Percentiles rank a stretch among this genome's conserved stretches.
Evolutionary conservation across 108 stramenopile genomes (phyloP).

Genomic region (Fragilariopsis cylindrus): DNA sequence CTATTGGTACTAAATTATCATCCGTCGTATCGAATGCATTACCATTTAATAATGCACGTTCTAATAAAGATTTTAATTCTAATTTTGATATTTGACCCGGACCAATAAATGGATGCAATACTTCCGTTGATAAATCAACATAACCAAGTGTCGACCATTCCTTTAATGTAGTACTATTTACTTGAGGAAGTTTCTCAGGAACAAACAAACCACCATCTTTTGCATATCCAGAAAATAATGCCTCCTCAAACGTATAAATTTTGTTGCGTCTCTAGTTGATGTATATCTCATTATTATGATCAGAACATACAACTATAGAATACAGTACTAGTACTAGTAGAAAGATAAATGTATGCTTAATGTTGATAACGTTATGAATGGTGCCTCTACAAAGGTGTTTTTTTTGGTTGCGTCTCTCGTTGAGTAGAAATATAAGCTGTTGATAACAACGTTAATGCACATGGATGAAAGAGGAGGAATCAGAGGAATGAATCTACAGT

Average conservation of each 20-base stretch:
- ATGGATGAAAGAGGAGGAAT: too few relatives aligned
- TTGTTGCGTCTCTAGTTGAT: constrained; percentile 55
- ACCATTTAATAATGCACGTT: constrained; percentile 32
- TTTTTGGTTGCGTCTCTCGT: too few relatives aligned
- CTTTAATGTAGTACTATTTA: constrained; percentile 24
- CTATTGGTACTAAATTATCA: constrained; percentile 25
- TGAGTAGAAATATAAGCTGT: too few relatives aligned
- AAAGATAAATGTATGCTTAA: too few relatives aligned
- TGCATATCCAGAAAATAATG: constrained; percentile 79
- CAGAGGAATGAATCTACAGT: too few relatives aligned
- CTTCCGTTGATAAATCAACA: constrained; percentile 53
- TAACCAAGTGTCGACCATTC: constrained; percentile 59
- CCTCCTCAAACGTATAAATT: constrained; percentile 71
- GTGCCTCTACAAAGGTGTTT: too few relatives aligned
- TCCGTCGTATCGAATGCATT: constrained; percentile 34
- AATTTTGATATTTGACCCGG: constrained; percentile 45
- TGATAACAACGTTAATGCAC: too few relatives aligned
- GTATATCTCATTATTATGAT: constrained; percentile 59
- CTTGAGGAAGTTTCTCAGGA: constrained; percentile 59
- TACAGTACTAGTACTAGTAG: too few relatives aligned
- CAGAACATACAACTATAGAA: too few relatives aligned
- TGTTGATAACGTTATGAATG: too few relatives aligned
- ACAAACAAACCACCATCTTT: constrained; percentile 89
- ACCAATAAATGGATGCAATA: constrained; percentile 66
- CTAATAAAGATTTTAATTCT: constrained; percentile 46